Evolutionary conservation across 805 yeast genomes (phyloP).

Genomic region (Wickerhamomyces strasburgensis): DNA sequence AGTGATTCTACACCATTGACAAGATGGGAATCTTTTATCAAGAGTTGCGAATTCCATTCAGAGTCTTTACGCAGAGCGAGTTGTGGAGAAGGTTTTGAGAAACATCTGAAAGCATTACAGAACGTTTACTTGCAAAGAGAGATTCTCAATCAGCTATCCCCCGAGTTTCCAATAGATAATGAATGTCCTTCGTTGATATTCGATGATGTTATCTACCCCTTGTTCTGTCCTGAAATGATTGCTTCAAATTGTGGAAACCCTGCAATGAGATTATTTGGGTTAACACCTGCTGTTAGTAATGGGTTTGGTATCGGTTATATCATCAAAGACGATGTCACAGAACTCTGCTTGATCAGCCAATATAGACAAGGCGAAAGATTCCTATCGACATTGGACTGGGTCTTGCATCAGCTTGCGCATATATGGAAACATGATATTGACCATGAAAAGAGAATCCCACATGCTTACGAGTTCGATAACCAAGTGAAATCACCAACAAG

Average conservation of each 20-base stretch:
- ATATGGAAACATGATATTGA: conserved; percentile 32
- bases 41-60: conserved; percentile 49
- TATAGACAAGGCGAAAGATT: conserved; percentile 81
- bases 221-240: conserved; percentile 37
- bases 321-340: conserved; percentile 73
- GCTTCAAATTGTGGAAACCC: conserved; percentile 90
- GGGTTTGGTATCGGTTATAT: conserved; percentile 94
- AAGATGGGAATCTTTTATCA: conserved; percentile 46
- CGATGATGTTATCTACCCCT: conserved; percentile 33
- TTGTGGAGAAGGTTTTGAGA: conserved; percentile 64
- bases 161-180: conserved; percentile 32
- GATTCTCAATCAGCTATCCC: conserved; percentile 40
- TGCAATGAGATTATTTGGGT: conserved; percentile 78
- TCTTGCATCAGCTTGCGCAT: conserved; percentile 53
- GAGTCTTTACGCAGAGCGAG: conserved; percentile 45
- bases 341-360: conserved; percentile 81
- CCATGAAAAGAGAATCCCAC: conserved; percentile 17
- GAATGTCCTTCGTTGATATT: conserved; percentile 40
- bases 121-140: conserved; percentile 50
- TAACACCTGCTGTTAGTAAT: conserved; percentile 82
- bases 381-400: conserved; percentile 66
- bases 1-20: conserved; percentile 43
- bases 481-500: conserved; percentile 12
- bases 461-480: conserved; percentile 33
- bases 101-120: conserved; percentile 62